Evolutionary conservation across 306 rosid species (phyloP), one percentile per base, ranked within the genome.

Genomic region (Pachyrhizus erosus): DNA sequence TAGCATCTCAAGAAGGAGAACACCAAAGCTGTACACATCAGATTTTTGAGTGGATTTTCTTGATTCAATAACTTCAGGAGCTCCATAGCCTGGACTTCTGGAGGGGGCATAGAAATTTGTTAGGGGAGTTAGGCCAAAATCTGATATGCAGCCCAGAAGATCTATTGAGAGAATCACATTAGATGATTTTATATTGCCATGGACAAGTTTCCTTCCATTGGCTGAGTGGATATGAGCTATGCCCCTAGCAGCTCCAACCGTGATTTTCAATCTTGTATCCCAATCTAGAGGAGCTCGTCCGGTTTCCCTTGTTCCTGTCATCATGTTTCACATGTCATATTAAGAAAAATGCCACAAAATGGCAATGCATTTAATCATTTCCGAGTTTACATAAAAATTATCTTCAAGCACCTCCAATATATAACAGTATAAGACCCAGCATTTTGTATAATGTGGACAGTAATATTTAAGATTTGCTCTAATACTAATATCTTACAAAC

Each of bases 101-200:
- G 92, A 65, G 64, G 92, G 86, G 76, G 83, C 76, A 10, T 88
- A 81, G 60, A 80, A 76, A 81, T 80, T 87, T 84, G 89, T 86
- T 29, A 95, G 86, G 48, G 91, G 90, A 34, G 92, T 84, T 65
- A 95, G 80, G 84, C 98, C 98, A 48, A 91, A 93, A 80, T 95
- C 98, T 39, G 97, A 85, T 21, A 95, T 85, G 78, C 92, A 84
- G 78, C 97, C 98, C 34, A 84, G 78, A 42, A 84, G 81, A 76
- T 93, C 94, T 46, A 29, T 84, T 61, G 88, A 84, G 91, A 95
- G 87, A 52, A 95, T 94, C 81, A 91, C 86, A 76, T 95, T 95
- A 70, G 94, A 89, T 75, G 98, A 93, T 81, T 95, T 95, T 71
- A 95, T 90, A 67, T 95, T 95, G 88, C 97, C 98, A 83, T 95